Conservation (phyloP, 2,329 filamentous ascomycete species). For the Penicillium palitans region DNA sequence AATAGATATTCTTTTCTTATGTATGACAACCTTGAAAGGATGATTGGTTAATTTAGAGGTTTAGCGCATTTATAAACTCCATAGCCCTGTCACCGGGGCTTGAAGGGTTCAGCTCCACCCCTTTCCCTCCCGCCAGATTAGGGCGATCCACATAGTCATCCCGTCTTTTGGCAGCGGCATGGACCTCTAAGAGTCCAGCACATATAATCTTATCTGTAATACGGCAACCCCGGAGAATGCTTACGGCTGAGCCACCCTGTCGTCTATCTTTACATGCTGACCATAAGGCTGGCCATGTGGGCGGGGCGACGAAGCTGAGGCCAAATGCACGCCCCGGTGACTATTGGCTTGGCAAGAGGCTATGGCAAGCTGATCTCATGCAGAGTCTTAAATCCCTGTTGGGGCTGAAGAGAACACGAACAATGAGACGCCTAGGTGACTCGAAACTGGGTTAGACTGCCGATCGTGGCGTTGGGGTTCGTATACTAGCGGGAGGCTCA, state of each 20-base stretch:
- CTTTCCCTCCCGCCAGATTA: background rate
- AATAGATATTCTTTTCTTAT: background rate
- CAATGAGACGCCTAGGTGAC: background rate
- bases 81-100: background rate
- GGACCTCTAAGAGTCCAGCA: background rate
- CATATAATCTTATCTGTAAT: too few species aligned
- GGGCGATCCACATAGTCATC: background rate
- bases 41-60: background rate
- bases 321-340: background rate
- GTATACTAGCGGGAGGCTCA: background rate
- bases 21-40: background rate
- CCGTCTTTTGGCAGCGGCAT: background rate
- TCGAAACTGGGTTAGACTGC: background rate
- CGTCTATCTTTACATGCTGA: background rate
- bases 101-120: background rate
- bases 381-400: background rate
- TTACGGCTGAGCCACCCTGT: background rate
- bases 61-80: background rate
- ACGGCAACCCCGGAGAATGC: background rate
- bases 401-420: constrained; percentile 4
- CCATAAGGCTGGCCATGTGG: background rate
- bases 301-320: background rate
- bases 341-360: background rate
- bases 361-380: background rate
- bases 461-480: background rate